phyloP scores from a whole-genome alignment of 495 filamentous ascomycete genomes.

The Talaromyces trachyspermus region DNA sequence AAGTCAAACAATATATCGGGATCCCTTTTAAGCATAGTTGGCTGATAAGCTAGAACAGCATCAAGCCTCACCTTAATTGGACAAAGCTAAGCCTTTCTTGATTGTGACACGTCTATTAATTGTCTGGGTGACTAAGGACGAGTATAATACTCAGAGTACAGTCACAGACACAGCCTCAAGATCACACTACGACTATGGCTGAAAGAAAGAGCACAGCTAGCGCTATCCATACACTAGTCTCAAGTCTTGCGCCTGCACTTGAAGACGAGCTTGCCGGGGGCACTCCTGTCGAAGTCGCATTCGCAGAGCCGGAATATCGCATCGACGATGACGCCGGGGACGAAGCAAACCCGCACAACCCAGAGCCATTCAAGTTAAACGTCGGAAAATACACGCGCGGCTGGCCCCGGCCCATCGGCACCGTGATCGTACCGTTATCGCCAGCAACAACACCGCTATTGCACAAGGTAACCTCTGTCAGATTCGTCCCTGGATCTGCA shows the following conservation, averaged over 20 bases:
- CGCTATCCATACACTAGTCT: background rate
- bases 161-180: too few species aligned
- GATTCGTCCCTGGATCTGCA: conserved; percentile 25
- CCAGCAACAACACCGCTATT: conserved; percentile 23
- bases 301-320: background rate
- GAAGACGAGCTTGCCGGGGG: background rate
- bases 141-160: too few species aligned
- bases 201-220: background rate
- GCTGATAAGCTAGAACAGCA: too few species aligned
- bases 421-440: conserved; percentile 26
- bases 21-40: too few species aligned
- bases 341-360: conserved; percentile 16
- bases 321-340: background rate
- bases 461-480: conserved; percentile 44
- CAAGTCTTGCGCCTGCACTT: background rate
- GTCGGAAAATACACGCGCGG: conserved; percentile 35
- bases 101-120: too few species aligned
- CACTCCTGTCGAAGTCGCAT: background rate
- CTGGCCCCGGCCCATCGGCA: conserved; percentile 32
- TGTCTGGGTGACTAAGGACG: too few species aligned
- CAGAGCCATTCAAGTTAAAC: conserved; percentile 15
- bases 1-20: too few species aligned
- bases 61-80: too few species aligned
- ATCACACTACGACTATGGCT: background rate
- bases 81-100: too few species aligned